Evolutionary conservation across 179 eudicot genomes (phyloP).

Genomic region (Heliamphora pulchella): DNA sequence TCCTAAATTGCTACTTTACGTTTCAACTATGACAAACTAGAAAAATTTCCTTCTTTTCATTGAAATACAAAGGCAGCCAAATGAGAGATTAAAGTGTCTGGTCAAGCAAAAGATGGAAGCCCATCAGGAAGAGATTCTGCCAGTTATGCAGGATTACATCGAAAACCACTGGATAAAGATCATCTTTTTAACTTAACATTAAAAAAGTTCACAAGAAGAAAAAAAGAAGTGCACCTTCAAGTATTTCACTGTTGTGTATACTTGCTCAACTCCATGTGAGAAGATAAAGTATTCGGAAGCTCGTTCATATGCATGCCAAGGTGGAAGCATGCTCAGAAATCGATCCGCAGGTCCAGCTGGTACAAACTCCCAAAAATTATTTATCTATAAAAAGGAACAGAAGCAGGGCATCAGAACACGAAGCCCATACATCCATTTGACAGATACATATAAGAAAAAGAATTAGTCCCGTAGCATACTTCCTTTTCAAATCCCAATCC

Average conservation of each 20-base stretch:
- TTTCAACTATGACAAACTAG: not conserved
- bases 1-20: no score
- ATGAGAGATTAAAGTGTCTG: not conserved
- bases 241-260: slow-evolving; percentile 67
- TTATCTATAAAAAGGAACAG: slow-evolving; percentile 40
- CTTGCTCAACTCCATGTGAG: slow-evolving; percentile 65
- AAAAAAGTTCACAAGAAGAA: slow-evolving; percentile 6
- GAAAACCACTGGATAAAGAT: not conserved
- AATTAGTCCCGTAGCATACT: no score
- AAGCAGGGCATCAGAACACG: slow-evolving; percentile 10
- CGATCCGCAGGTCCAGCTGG: slow-evolving; percentile 78
- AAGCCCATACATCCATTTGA: not conserved
- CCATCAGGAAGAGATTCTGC: not conserved
- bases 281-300: slow-evolving; percentile 72
- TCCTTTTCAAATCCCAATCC: no score
- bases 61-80: not conserved
- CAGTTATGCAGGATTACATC: not conserved
- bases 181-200: not conserved
- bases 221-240: slow-evolving; percentile 47
- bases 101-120: slow-evolving; percentile 10
- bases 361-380: slow-evolving; percentile 63
- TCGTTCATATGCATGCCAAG: slow-evolving; percentile 99
- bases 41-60: not conserved
- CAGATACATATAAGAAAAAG: no score
- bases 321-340: slow-evolving; percentile 91